phyloP scores from a whole-genome alignment of 371 early-diverging fungal species.

The Lichtheimia corymbifera region DNA sequence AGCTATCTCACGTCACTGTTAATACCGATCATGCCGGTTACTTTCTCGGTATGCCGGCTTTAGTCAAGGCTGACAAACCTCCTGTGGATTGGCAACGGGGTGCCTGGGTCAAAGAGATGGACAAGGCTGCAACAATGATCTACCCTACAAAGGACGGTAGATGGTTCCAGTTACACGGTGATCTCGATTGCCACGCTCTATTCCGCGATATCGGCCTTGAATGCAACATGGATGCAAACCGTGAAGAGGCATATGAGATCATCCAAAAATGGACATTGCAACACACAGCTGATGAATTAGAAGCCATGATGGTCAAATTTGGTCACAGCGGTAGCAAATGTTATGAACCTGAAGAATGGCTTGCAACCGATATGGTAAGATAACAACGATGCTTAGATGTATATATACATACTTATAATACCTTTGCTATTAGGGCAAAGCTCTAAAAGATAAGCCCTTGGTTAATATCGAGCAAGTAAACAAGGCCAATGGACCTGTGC shows the following conservation, averaged over 20 bases:
- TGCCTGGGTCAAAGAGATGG: not conserved
- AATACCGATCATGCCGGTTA: slow-evolving; percentile 10
- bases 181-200: slow-evolving; percentile 3
- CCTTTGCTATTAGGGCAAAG: slow-evolving; percentile 5
- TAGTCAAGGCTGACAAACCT: not conserved
- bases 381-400: not conserved
- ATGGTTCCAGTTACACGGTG: slow-evolving; percentile 18
- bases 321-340: slow-evolving; percentile 15
- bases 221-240: not conserved
- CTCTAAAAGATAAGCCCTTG: slow-evolving; percentile 3
- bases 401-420: no score
- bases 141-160: slow-evolving; percentile 17
- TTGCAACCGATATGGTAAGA: slow-evolving; percentile 13
- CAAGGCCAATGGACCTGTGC: not conserved
- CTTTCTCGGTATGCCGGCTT: slow-evolving; percentile 1
- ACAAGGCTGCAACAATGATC: slow-evolving; percentile 8
- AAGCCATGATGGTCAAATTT: slow-evolving; percentile 10
- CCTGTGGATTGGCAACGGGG: slow-evolving; percentile 11
- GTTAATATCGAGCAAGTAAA: slow-evolving; percentile 1
- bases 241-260: slow-evolving; percentile 4
- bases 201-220: slow-evolving; percentile 7
- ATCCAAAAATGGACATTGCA: not conserved
- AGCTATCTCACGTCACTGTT: not conserved
- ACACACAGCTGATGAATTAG: slow-evolving; percentile 12
- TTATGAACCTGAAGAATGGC: slow-evolving; percentile 16